Evolutionary conservation across 2,329 filamentous ascomycete species (phyloP).

Genomic region (Amauroascus niger): DNA sequence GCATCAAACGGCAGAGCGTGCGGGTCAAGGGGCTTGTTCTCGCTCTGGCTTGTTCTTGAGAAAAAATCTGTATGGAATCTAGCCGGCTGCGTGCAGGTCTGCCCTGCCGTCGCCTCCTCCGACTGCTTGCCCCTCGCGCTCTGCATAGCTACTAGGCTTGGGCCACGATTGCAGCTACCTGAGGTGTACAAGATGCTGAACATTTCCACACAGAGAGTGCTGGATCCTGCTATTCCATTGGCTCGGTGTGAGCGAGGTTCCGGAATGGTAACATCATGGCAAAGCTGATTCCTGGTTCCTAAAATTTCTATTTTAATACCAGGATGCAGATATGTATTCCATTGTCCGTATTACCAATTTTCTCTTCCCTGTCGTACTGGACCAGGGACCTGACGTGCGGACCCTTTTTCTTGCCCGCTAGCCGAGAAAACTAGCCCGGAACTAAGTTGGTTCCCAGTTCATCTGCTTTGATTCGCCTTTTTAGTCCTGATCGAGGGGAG

Average conservation of each 20-base stretch:
- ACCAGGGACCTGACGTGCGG: constrained; percentile 9
- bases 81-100: too few species aligned
- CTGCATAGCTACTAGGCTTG: too few species aligned
- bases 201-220: not conserved
- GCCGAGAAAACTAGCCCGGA: constrained; percentile 1
- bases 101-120: too few species aligned
- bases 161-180: not conserved
- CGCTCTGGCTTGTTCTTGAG: not conserved
- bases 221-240: constrained; percentile 1
- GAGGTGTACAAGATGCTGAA: not conserved
- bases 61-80: too few species aligned
- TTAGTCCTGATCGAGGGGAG: not conserved
- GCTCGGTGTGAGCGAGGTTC: constrained; percentile 4
- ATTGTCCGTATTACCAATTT: constrained; percentile 8
- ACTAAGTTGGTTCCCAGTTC: constrained; percentile 5
- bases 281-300: constrained; percentile 3
- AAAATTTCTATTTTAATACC: constrained; percentile 8
- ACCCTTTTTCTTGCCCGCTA: not conserved
- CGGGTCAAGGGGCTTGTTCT: not conserved
- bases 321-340: constrained; percentile 11
- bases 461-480: not conserved
- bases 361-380: constrained; percentile 4
- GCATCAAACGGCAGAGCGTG: not conserved
- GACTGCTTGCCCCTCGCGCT: too few species aligned
- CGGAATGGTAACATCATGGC: constrained; percentile 9